Base-by-base conservation (phyloP, 495 filamentous ascomycete genomes). In the Penicillium goetzii region DNA sequence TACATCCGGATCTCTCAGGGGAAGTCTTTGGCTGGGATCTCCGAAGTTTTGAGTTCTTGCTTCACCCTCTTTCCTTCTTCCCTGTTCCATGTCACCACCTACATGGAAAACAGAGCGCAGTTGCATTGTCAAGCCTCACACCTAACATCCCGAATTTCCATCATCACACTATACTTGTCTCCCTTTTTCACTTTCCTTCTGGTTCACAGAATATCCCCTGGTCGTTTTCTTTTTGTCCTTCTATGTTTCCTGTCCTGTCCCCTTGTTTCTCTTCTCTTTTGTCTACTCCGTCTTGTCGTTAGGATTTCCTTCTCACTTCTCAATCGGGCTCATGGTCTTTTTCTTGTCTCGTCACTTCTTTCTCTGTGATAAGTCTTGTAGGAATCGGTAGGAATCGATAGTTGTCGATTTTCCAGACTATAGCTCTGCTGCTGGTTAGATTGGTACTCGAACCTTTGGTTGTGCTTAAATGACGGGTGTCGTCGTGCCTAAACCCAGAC, bases 301-400 rank as follows among this genome's bases (percentile, higher is more conserved):
- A 71, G 70, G 70, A 73, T 73, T 71, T 73, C 70, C 70, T 71
- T 72, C 59, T 73, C 63, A 68, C 64, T 71, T 68, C 59, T 56
- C 60, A 61, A 64, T 33, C 55, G 57, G 56, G 53, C 41, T 56
- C 50, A 60, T 59, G 54, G 28, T 65, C 32, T 61, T 41, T 54
- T 59, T 59, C 32, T 9, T 30, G n/a, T 26, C 55, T 26, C 19
- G 23, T 57, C 12, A 57, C 3, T 34, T 57, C 0, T 12, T 55
- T 34, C 32, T 17, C 15, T 9, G 19, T 52, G 32, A 21, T 60
- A 47, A 23, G 61, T 54, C 34, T n/a, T 53, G 47, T 61, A 26
- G 30, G 32, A 49, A 58, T 34, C 23, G 19, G 25, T 51, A 51
- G 4, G n/a, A n/a, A 51, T 30, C 25, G 4, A 0, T n/a, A 12